These are phyloP conservation scores for Phylloporus sp. DNA, from an alignment of 768 basidiomycete species.

Conservation along the genomic window DNA sequence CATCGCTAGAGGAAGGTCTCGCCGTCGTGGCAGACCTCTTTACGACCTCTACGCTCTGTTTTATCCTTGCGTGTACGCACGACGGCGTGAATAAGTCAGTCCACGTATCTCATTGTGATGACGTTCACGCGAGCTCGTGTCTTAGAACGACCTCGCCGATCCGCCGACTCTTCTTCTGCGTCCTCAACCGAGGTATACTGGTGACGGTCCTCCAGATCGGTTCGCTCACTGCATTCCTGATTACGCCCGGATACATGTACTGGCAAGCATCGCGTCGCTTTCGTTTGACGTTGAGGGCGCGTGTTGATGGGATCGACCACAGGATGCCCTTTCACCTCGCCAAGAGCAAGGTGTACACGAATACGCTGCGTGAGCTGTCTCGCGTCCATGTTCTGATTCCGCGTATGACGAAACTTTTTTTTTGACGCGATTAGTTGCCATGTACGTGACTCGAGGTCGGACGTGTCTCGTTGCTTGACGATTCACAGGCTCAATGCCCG, in stretches of 20 bases:
- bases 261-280: not conserved
- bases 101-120: not conserved
- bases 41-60: not conserved
- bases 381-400: not conserved
- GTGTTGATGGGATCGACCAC: not conserved
- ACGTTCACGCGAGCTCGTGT: not conserved
- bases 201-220: conserved; percentile 4
- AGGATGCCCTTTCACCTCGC: not conserved
- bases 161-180: not conserved
- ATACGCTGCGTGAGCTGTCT: conserved; percentile 1
- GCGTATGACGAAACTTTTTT: not conserved
- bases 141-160: not conserved
- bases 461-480: too few species aligned
- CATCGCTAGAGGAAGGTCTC: not conserved
- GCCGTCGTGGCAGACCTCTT: conserved; percentile 2
- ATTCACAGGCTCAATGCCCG: not conserved
- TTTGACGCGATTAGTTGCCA: not conserved
- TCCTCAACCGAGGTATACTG: conserved; percentile 3
- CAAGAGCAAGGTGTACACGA: conserved; percentile 1
- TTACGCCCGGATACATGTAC: not conserved
- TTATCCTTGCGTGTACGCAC: not conserved
- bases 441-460: too few species aligned
- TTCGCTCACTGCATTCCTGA: not conserved
- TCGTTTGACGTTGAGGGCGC: not conserved
- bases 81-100: not conserved